A percentile compares a stretch with the other conserved stretches of the same genome.
phyloP scores from a whole-genome alignment of 2,329 filamentous ascomycete genomes.

The Neofusicoccum laricinum region DNA sequence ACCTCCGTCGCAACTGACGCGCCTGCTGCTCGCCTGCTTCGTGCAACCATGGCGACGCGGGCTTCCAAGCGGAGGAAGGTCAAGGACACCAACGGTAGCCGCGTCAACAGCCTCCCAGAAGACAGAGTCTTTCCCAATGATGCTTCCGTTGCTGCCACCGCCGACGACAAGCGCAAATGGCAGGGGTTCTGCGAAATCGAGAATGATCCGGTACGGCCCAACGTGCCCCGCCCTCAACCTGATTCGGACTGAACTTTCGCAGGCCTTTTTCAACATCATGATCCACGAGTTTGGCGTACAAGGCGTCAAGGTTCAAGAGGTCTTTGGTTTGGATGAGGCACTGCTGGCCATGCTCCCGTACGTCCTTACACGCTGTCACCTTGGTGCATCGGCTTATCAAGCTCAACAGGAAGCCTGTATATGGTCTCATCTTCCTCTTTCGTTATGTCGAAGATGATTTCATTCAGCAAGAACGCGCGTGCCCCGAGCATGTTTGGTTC shows the following conservation, averaged over 20 bases:
- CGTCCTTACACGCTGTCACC: not conserved
- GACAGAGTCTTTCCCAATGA: conserved; percentile 13
- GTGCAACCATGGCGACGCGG: conserved; percentile 12
- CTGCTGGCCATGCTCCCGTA: conserved; percentile 60
- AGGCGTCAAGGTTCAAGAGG: conserved; percentile 71
- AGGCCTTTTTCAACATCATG: conserved; percentile 85
- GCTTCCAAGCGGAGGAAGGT: conserved; percentile 14
- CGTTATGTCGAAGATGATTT: conserved; percentile 57
- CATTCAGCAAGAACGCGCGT: conserved; percentile 53
- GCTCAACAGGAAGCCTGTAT: conserved; percentile 61
- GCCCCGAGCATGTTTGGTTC: conserved; percentile 77
- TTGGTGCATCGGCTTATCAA: not conserved
- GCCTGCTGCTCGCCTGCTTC: not conserved
- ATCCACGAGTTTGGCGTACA: conserved; percentile 73
- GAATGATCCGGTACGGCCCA: conserved; percentile 70
- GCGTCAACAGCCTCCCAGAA: not conserved
- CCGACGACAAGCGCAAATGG: conserved; percentile 51
- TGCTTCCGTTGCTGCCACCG: conserved; percentile 26
- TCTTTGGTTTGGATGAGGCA: conserved; percentile 69
- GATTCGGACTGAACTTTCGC: not conserved
- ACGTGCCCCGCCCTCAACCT: conserved; percentile 24
- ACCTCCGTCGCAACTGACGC: not conserved
- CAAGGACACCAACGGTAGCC: not conserved
- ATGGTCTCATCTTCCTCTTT: conserved; percentile 88
- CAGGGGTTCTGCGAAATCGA: conserved; percentile 80